Evolutionary conservation across 495 filamentous ascomycete species (phyloP), one percentile per base, ranked within the genome.

Genomic region (Tuber umbilicatum): DNA sequence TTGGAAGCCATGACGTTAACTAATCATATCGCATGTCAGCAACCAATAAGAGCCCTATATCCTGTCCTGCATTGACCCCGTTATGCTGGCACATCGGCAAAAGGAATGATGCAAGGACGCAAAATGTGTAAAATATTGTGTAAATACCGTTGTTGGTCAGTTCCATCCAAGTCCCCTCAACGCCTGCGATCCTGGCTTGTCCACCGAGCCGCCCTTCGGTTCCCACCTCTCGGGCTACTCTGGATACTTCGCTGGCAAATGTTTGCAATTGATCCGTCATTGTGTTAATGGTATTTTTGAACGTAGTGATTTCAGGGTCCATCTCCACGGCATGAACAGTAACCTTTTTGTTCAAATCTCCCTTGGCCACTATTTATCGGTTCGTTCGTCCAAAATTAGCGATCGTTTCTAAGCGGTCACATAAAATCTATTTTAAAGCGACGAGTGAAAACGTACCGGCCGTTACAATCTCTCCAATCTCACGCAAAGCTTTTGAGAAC

Each of bases 201-300:
- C 96, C 96, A 79, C 95, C 95, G n/a, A 99, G 89, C 76, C 93
- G 92, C 75, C 95, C 95, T 83, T 99, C 95, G 23, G 96, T 99
- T 80, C 95, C 95, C 85, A 98, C 96, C 83, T 98, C 95, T 84
- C 93, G 92, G 50, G 95, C 95, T 77, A 99, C 92, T 79, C 93
- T 90, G 74, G 96, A 98, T 79, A 99, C 95, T 85, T 99, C 94
- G 83, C 92, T 94, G 81, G 95, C 94, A 84, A 99, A 99, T 71
- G 95, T 92, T 83, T 97, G 94, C 73, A 99, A 87, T 85, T 98
- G 95, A 82, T 98, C 95, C 89, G 98, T 97, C 95, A 99, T 99
- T 72, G 91, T 97, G 82, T 99, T 99, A 85, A 93, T 90, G 60
- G 94, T 97, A 73, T 92, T 90, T 86, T 99, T 99, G 88, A 99